Evolutionary conservation across 495 filamentous ascomycete genomes (phyloP).

Genomic region (Pseudotulostoma volvatum): DNA sequence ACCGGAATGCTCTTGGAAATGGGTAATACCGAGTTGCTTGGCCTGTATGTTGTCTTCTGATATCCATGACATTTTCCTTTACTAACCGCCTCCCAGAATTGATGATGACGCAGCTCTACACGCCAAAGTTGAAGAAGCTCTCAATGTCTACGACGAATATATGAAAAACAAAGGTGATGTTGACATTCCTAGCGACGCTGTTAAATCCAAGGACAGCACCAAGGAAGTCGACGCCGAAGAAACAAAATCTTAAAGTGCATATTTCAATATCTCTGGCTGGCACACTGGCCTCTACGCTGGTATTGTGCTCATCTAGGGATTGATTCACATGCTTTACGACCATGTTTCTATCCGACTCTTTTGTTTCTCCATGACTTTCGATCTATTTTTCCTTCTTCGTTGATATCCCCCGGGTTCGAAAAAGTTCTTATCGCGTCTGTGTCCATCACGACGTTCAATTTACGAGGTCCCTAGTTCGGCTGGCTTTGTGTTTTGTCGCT

Average conservation of each 20-base stretch:
- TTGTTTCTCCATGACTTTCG: conserved; percentile 3
- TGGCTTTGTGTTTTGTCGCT: no score
- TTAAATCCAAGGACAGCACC: conserved; percentile 29
- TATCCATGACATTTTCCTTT: not conserved
- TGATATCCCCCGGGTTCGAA: conserved; percentile 37
- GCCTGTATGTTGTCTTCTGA: conserved; percentile 57
- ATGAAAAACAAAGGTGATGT: conserved; percentile 55
- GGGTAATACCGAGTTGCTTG: conserved; percentile 85
- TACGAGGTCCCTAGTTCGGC: not conserved
- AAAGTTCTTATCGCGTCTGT: conserved; percentile 27
- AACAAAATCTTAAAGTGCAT: conserved; percentile 29
- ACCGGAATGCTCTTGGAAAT: conserved; percentile 99
- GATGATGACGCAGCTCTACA: conserved; percentile 79
- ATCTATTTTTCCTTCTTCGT: conserved; percentile 11
- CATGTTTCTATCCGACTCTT: conserved; percentile 9
- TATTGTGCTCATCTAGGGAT: conserved; percentile 17
- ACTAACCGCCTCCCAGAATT: conserved; percentile 40
- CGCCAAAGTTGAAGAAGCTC: conserved; percentile 90
- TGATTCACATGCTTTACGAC: conserved; percentile 31
- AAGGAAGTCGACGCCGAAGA: conserved; percentile 29
- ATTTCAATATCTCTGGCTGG: conserved; percentile 10
- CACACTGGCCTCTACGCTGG: conserved; percentile 5
- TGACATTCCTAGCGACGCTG: conserved; percentile 14
- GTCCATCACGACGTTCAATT: conserved; percentile 23
- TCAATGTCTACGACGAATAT: conserved; percentile 96